A percentile compares a stretch with the other conserved stretches of the same genome.
Evolutionary conservation across 2,329 filamentous ascomycete genomes (phyloP).

Genomic region (Intubia oerlemansii): DNA sequence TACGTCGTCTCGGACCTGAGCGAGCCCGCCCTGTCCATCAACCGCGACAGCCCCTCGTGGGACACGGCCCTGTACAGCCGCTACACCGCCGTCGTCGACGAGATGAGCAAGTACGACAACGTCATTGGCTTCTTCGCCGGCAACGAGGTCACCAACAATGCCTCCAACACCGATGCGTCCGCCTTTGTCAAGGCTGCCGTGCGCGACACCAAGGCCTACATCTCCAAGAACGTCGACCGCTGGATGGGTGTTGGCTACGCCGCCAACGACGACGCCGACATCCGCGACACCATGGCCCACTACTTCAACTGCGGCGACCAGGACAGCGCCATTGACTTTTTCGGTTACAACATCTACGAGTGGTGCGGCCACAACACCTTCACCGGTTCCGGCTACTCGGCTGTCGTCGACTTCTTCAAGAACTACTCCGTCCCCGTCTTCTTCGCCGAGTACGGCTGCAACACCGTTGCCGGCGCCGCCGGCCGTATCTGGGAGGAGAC

Average conservation of each 20-base stretch:
- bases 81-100: slow-evolving; percentile 70
- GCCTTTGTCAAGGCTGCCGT: slow-evolving; percentile 96
- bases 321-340: slow-evolving; percentile 66
- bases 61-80: slow-evolving; percentile 54
- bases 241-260: slow-evolving; percentile 83
- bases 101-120: slow-evolving; percentile 66
- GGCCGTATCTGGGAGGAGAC: slow-evolving; percentile 76
- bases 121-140: slow-evolving; percentile 95
- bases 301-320: slow-evolving; percentile 84
- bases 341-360: slow-evolving; percentile 99
- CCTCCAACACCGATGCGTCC: slow-evolving; percentile 73
- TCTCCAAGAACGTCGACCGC: slow-evolving; percentile 59
- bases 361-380: slow-evolving; percentile 85
- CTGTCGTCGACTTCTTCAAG: slow-evolving; percentile 67
- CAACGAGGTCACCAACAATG: slow-evolving; percentile 85
- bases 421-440: slow-evolving; percentile 88
- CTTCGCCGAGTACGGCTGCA: slow-evolving; percentile 98
- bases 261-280: slow-evolving; percentile 74
- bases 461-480: slow-evolving; percentile 34
- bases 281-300: slow-evolving; percentile 61
- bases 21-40: slow-evolving; percentile 65
- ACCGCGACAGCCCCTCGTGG: slow-evolving; percentile 63
- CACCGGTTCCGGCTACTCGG: slow-evolving; percentile 54
- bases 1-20: slow-evolving; percentile 87
- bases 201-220: slow-evolving; percentile 88